Evolutionary conservation across 1,284 basidiomycete species (phyloP), one percentile per base, ranked within the genome.

Genomic region (Rhizoctonia solani): DNA sequence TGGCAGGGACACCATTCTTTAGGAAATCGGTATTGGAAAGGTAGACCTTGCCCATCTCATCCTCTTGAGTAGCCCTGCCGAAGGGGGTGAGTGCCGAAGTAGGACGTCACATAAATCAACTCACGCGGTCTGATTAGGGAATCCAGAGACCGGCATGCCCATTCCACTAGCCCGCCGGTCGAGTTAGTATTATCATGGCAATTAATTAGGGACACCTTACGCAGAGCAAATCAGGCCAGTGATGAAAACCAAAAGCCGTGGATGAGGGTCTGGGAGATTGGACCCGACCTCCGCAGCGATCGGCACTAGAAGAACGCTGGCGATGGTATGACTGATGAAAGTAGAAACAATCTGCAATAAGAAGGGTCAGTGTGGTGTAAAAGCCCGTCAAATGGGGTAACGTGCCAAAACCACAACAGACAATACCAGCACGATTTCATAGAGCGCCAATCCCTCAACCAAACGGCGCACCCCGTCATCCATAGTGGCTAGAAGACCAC

Each of bases 111-210:
- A 42, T 34, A 42, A 16, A 30, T 21, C 32, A 44, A 87, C 91
- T 75, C 77, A 93, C 91, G 92, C 93, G 65, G 92, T 94, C 79
- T 95, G 92, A 77, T 98, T 98, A 0, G 95, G 96, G 81, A 99
- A 98, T 4, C 96, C 96, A 69, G 92, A 95, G 37, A 98, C 95
- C 2, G 95, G 95, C 82, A 99, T 90, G 4, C 95, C 97, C 96
- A 99, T 99, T 0, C 96, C 97, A 2, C 93, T 85, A 30, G 52
- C 4, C 42, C 32, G 11, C 11, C 32, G 32, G 32, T 34, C n/a
- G 41, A 37, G 46, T 47, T 27, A 52, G 27, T 14, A 19, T 14
- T 27, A 13, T 37, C 14, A 42, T 1, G 50, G n/a, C 32, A 27
- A 19, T 23, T 34, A 37, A 54, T 25, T 14, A 27, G 46, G 32